Evolutionary conservation across 2,329 filamentous ascomycete genomes (phyloP).

Genomic region (Leptosphaerulina australis): DNA sequence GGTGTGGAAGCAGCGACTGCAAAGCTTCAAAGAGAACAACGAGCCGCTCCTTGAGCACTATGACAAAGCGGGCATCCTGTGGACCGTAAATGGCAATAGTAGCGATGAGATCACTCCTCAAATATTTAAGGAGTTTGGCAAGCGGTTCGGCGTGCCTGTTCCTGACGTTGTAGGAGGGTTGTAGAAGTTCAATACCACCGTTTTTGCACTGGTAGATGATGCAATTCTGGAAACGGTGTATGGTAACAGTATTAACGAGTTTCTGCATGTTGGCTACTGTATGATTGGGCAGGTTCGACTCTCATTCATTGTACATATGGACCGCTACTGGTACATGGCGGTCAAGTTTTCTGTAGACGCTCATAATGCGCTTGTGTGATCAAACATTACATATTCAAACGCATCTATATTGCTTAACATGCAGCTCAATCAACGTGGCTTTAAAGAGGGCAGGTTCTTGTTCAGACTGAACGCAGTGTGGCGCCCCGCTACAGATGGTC

Average conservation of each 20-base stretch:
- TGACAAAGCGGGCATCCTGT: conserved; percentile 78
- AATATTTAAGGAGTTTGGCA: conserved; percentile 81
- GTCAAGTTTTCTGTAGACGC: background rate
- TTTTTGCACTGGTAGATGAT: background rate
- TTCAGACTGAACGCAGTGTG: background rate
- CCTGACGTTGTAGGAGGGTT: conserved; percentile 13
- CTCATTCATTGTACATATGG: conserved; percentile 15
- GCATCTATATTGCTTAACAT: background rate
- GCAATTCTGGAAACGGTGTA: background rate
- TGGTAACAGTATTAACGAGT: conserved; percentile 2
- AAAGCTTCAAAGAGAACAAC: conserved; percentile 87
- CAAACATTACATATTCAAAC: background rate
- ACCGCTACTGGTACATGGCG: conserved; percentile 2
- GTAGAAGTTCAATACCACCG: conserved; percentile 14
- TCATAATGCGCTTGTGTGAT: conserved; percentile 3
- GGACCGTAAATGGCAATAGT: conserved; percentile 84
- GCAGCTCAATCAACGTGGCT: background rate
- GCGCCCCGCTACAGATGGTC: conserved; percentile 12
- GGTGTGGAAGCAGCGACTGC: conserved; percentile 79
- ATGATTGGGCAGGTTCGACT: conserved; percentile 12
- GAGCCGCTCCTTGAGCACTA: conserved; percentile 88
- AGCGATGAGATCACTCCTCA: conserved; percentile 97
- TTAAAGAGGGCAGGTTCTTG: background rate
- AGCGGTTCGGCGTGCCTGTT: conserved; percentile 64
- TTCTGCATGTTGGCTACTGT: conserved; percentile 7